These are phyloP conservation scores for Metrosideros polymorpha DNA, from an alignment of 441 rosid species.

Conservation along the genomic window DNA sequence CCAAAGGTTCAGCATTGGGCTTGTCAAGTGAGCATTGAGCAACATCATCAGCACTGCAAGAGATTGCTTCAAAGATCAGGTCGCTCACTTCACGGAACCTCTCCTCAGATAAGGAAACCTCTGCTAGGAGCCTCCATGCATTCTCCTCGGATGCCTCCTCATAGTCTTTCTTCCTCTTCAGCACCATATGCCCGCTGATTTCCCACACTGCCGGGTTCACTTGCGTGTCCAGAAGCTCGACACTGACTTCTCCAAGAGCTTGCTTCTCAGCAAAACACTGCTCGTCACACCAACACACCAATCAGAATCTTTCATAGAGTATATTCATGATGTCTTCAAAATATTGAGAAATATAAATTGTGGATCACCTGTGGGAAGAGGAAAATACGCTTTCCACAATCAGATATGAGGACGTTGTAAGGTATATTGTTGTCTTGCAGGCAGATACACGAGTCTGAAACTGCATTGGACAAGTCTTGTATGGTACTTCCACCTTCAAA, in stretches of 20 bases:
- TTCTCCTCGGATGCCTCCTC: conserved; percentile 88
- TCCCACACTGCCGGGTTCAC: conserved; percentile 99
- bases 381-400: conserved; percentile 73
- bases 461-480: conserved; percentile 45
- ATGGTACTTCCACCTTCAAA: conserved; percentile 64
- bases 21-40: conserved; percentile 11
- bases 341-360: not conserved
- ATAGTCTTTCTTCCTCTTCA: conserved; percentile 82
- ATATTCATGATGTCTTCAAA: not conserved
- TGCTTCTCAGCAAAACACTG: conserved; percentile 99
- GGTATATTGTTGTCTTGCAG: conserved; percentile 93
- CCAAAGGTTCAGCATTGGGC: conserved; percentile 7
- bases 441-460: conserved; percentile 73
- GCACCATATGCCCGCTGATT: conserved; percentile 94
- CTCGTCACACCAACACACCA: not conserved
- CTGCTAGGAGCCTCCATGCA: conserved; percentile 90
- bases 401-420: conserved; percentile 75
- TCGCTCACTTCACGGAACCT: conserved; percentile 73
- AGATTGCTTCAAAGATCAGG: conserved; percentile 61
- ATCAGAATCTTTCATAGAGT: not conserved
- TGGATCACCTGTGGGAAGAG: conserved; percentile 75
- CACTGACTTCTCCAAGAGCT: conserved; percentile 88
- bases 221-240: conserved; percentile 77
- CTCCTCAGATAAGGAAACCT: conserved; percentile 85
- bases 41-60: conserved; percentile 15